Evolutionary conservation across 2,329 filamentous ascomycete genomes (phyloP).

Genomic region (Capronia coronata): DNA sequence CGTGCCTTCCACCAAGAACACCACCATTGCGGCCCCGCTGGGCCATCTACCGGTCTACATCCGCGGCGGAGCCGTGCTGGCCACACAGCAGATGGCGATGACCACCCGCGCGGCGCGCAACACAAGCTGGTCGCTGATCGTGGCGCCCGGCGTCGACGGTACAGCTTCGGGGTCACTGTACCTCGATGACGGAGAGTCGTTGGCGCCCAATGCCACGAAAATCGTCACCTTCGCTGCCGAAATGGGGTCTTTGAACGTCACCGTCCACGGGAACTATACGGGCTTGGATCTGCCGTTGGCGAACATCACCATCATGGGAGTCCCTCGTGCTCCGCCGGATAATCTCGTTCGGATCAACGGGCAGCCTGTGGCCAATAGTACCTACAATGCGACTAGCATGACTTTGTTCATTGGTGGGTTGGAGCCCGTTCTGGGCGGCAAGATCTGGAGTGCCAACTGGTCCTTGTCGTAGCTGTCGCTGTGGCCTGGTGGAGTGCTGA

Average conservation of each 20-base stretch:
- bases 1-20: constrained; percentile 45
- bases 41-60: constrained; percentile 67
- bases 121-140: constrained; percentile 62
- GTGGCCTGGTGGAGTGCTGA: background rate
- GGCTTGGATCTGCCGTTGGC: constrained; percentile 52
- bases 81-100: constrained; percentile 60
- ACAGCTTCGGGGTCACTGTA: constrained; percentile 59
- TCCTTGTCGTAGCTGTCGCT: constrained; percentile 41
- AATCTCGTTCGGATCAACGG: constrained; percentile 50
- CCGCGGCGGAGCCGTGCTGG: constrained; percentile 61
- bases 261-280: constrained; percentile 47
- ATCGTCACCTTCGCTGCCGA: constrained; percentile 40
- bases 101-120: constrained; percentile 58
- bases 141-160: constrained; percentile 52
- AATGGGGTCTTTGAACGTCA: constrained; percentile 42
- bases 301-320: constrained; percentile 58
- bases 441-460: constrained; percentile 57
- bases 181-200: constrained; percentile 66
- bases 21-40: constrained; percentile 55
- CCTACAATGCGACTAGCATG: constrained; percentile 44
- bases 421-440: constrained; percentile 43
- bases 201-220: constrained; percentile 51
- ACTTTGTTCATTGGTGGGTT: constrained; percentile 49
- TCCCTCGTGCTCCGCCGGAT: constrained; percentile 36
- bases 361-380: constrained; percentile 35